Conservation (phyloP, 306 rosid species). For the Citrullus amarus region DNA sequence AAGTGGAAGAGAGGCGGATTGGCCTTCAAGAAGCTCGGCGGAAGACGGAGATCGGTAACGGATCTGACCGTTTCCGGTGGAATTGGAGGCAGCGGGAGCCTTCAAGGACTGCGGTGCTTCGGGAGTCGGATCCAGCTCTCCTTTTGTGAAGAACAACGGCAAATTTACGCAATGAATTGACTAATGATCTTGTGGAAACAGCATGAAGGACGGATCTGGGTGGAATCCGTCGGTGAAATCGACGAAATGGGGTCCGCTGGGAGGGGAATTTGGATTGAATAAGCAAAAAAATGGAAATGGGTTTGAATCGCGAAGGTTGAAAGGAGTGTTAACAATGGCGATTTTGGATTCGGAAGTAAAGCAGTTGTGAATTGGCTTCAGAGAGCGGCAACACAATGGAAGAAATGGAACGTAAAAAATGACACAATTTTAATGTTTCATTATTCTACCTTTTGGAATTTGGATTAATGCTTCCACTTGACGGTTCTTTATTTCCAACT, state of each 20-base stretch:
- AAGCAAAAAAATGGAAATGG: background rate
- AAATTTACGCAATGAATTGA: background rate
- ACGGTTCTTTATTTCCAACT: background rate
- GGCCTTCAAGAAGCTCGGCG: constrained; percentile 66
- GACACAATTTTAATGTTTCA: background rate
- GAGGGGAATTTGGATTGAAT: background rate
- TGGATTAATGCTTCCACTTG: background rate
- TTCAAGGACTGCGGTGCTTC: constrained; percentile 57
- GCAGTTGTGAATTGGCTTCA: background rate
- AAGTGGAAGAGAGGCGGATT: constrained; percentile 41
- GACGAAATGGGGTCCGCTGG: background rate
- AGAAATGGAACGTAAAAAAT: background rate
- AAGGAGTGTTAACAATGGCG: background rate
- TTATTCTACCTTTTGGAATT: background rate
- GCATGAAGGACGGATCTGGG: constrained; percentile 7
- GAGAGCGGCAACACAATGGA: background rate
- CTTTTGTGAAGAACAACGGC: background rate
- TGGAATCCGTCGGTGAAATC: background rate
- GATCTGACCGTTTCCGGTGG: constrained; percentile 82
- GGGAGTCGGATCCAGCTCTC: constrained; percentile 80
- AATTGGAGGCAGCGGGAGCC: constrained; percentile 44
- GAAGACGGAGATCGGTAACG: constrained; percentile 94
- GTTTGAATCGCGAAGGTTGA: background rate
- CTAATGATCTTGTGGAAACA: background rate
- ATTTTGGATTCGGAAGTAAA: background rate